phyloP scores from a whole-genome alignment of 495 filamentous ascomycete genomes.

The Penicillium pancosmium region DNA sequence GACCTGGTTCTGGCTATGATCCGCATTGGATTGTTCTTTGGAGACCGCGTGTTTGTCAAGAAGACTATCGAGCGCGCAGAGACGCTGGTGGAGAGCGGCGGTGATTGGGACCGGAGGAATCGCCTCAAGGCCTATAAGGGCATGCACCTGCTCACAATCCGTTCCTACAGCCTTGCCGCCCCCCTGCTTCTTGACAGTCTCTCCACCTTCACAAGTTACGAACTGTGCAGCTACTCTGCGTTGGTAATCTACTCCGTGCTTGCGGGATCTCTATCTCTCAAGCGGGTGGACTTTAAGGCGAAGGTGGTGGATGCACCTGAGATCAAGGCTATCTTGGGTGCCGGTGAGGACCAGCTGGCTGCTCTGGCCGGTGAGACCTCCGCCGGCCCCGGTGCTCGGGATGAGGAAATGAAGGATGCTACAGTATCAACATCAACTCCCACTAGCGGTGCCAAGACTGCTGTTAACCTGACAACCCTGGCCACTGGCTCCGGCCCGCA shows the following conservation, averaged over 20 bases:
- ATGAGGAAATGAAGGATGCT: slow-evolving; percentile 77
- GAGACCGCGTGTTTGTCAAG: slow-evolving; percentile 86
- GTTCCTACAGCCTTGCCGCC: slow-evolving; percentile 85
- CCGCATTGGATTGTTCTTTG: slow-evolving; percentile 93
- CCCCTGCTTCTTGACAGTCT: slow-evolving; percentile 93
- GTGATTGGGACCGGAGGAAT: slow-evolving; percentile 98
- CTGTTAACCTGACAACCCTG: slow-evolving; percentile 81
- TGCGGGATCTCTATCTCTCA: slow-evolving; percentile 89
- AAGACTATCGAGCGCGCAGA: slow-evolving; percentile 91
- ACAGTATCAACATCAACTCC: slow-evolving; percentile 55
- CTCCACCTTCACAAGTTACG: slow-evolving; percentile 98
- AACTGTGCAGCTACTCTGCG: slow-evolving; percentile 92
- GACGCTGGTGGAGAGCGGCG: slow-evolving; percentile 86
- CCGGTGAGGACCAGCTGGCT: slow-evolving; percentile 81
- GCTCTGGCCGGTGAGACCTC: slow-evolving; percentile 75
- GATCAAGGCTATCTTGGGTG: slow-evolving; percentile 93
- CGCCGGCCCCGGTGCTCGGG: slow-evolving; percentile 74
- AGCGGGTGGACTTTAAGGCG: slow-evolving; percentile 96
- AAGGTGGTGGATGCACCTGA: slow-evolving; percentile 98
- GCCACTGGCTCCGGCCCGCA: slow-evolving; percentile 67
- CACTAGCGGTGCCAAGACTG: slow-evolving; percentile 56
- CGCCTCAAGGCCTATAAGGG: slow-evolving; percentile 98
- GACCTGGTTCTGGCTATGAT: slow-evolving; percentile 95
- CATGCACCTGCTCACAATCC: slow-evolving; percentile 85
- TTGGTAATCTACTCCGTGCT: slow-evolving; percentile 95